These are phyloP conservation scores for Dactylorhiza incarnata DNA, from an alignment of 106 monocot species.

Conservation along the genomic window DNA sequence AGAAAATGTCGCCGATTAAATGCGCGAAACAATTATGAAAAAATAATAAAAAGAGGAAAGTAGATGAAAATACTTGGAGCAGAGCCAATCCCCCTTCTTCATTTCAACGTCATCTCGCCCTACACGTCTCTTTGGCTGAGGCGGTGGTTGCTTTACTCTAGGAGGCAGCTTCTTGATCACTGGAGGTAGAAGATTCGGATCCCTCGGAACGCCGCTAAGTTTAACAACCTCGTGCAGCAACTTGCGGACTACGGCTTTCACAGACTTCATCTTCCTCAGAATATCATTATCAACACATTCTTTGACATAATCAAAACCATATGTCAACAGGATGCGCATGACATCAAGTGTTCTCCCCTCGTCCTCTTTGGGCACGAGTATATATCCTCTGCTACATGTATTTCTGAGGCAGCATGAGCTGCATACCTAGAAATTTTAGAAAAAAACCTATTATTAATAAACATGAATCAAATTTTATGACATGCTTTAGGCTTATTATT, in stretches of 20 bases:
- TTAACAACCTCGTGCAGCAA: constrained; percentile 83
- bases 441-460: too few species aligned
- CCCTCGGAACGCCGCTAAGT: constrained; percentile 82
- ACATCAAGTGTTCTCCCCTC: constrained; percentile 94
- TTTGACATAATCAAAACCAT: constrained; percentile 76
- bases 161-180: constrained; percentile 72
- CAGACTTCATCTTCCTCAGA: constrained; percentile 67
- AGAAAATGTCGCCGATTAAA: constrained; percentile 12
- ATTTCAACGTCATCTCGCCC: constrained; percentile 97
- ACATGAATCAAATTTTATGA: too few species aligned
- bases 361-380: constrained; percentile 79
- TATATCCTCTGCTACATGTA: constrained; percentile 75
- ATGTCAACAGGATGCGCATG: constrained; percentile 78
- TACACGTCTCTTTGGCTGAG: constrained; percentile 77
- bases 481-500: too few species aligned
- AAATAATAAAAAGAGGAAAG: neutral
- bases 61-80: constrained; percentile 58
- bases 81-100: constrained; percentile 99
- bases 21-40: neutral
- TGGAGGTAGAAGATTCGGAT: constrained; percentile 86
- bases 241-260: constrained; percentile 74
- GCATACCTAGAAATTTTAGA: too few species aligned
- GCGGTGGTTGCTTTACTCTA: constrained; percentile 92
- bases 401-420: constrained; percentile 89
- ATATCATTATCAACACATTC: constrained; percentile 74